These are phyloP conservation scores for Populus pruinosa DNA, from an alignment of 345 rosid genomes.

Conservation along the genomic window DNA sequence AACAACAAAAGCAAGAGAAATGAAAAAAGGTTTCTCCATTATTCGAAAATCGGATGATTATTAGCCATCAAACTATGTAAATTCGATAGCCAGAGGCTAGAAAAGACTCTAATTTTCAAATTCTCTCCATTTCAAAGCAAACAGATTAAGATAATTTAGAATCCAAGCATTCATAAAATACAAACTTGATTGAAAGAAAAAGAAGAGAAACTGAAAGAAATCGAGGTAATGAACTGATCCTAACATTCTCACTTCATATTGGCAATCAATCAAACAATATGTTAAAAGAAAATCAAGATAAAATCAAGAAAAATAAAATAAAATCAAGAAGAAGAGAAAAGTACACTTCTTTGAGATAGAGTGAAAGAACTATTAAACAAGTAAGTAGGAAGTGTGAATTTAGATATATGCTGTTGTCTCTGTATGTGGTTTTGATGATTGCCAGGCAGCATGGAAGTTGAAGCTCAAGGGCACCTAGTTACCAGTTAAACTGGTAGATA, in stretches of 20 bases:
- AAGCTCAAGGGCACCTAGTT: no score
- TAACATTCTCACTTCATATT: neutral
- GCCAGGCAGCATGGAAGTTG: no score
- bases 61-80: neutral
- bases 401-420: no score
- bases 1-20: neutral
- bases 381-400: no score
- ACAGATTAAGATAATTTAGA: neutral
- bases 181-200: neutral
- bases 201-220: neutral
- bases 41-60: neutral
- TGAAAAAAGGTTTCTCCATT: neutral
- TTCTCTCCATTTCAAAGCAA: neutral
- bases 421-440: no score
- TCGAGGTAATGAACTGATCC: neutral
- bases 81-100: neutral
- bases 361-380: no score
- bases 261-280: neutral
- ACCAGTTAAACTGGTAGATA: no score
- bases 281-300: neutral
- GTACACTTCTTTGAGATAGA: neutral
- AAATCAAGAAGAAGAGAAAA: neutral
- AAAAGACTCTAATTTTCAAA: no score
- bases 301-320: no score
- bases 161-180: neutral